Evolutionary conservation across 1,139 yeast species (phyloP), one percentile per base, ranked within the genome.

Genomic region (Kodamaea sp.): DNA sequence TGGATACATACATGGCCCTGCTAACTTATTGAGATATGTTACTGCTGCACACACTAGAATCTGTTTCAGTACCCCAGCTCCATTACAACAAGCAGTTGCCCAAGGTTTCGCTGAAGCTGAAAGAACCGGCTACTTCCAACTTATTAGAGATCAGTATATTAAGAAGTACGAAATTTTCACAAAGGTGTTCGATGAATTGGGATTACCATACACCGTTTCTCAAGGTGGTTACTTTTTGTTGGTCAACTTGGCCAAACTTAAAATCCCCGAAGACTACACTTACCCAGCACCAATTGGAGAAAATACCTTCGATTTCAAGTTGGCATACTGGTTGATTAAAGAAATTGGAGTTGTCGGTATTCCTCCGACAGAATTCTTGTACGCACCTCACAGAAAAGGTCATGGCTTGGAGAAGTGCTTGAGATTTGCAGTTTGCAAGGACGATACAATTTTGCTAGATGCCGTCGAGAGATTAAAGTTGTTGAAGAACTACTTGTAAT

Each of bases 351-450:
- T 92, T 28, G 97, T 92, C 15, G 85, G 95, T 5, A 90, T 92
- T 47, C 98, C 98, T 9, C 97, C 97, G 20, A 84, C 96, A 4
- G 98, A 90, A 59, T 92, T 92, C 55, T 80, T 87, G 53, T 75
- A 78, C 28, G 61, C 63, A 5, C 51, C 50, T 8, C 73, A 77
- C 29, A 81, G 85, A 57, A 76, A 78, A 41, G 90, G 86, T 21
- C 72, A 77, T 39, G 78, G 82, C 12, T 89, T 92, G 34, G 96
- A 89, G 55, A 83, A 86, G 48, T 79, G 89, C 57, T 69, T 92
- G 43, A 79, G 98, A 57, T 90, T 92, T 60, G 97, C 98, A 11
- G 95, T 92, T 12, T 92, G 98, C 70, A 92, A 92, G 65, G 96
- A 85, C 50, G 95, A 92, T 55, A 69, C 66, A 4, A 70, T 87